phyloP scores from a whole-genome alignment of 768 basidiomycete species.

The Daedaleopsis nitida region DNA sequence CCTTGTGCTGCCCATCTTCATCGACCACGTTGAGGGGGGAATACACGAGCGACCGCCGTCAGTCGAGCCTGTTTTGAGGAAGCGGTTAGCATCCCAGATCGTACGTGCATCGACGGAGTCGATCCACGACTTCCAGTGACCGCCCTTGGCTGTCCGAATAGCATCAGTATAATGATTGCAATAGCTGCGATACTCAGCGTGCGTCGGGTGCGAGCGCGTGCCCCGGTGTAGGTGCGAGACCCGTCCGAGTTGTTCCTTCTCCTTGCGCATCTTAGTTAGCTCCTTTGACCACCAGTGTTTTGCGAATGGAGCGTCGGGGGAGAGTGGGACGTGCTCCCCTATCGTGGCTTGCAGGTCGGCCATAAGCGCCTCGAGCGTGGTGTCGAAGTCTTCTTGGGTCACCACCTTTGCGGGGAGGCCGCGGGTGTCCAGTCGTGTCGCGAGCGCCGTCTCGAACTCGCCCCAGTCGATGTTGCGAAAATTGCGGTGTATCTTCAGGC shows the following conservation, averaged over 20 bases:
- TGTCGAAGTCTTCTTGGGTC: constrained; percentile 17
- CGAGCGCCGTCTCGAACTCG: constrained; percentile 26
- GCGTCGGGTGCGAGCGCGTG: constrained; percentile 11
- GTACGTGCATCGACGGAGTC: constrained; percentile 3
- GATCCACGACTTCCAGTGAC: constrained; percentile 28
- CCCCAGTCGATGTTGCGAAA: constrained; percentile 36
- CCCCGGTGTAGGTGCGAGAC: constrained; percentile 10
- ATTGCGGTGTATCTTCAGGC: constrained; percentile 15
- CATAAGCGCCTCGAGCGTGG: background rate
- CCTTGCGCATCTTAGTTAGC: constrained; percentile 22
- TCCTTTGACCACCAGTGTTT: constrained; percentile 38
- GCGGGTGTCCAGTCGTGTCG: background rate
- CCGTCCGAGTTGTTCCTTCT: constrained; percentile 16
- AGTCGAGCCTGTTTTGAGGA: background rate
- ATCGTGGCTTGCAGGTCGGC: constrained; percentile 22
- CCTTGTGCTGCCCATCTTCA: background rate
- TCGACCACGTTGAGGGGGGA: constrained; percentile 11
- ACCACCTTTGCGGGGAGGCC: background rate
- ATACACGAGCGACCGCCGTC: constrained; percentile 21
- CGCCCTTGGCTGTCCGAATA: constrained; percentile 21
- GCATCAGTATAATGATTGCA: constrained; percentile 10
- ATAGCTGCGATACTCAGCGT: constrained; percentile 11
- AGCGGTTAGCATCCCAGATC: constrained; percentile 23
- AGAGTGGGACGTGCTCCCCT: constrained; percentile 17
- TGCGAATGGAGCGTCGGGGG: constrained; percentile 22